Evolutionary conservation across 2,329 filamentous ascomycete genomes (phyloP).

Genomic region (Grosmannia penicillata): DNA sequence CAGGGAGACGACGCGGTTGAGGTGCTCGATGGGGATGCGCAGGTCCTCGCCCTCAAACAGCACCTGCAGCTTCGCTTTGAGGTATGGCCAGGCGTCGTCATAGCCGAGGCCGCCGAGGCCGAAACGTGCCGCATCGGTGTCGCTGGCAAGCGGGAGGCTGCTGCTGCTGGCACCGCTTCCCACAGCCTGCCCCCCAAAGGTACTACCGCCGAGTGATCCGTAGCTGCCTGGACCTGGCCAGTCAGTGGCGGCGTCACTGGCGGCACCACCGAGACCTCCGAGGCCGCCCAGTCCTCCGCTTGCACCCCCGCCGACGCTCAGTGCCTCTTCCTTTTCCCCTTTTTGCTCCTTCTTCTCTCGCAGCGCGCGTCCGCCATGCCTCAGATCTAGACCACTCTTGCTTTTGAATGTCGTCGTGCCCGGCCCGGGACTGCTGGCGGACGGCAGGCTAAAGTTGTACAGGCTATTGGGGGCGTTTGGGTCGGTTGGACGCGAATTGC

Average conservation of each 20-base stretch:
- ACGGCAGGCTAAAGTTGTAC: conserved; percentile 66
- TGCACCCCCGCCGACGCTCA: conserved; percentile 21
- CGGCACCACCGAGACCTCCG: conserved; percentile 1
- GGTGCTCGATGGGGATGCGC: conserved; percentile 66
- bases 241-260: conserved; percentile 19
- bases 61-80: conserved; percentile 61
- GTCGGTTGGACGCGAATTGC: conserved; percentile 63
- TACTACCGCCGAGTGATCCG: conserved; percentile 25
- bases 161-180: too few species aligned
- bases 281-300: not conserved
- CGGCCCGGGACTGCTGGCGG: conserved; percentile 57
- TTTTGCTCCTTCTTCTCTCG: conserved; percentile 73
- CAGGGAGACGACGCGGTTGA: conserved; percentile 65
- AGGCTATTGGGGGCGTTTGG: conserved; percentile 60
- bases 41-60: conserved; percentile 74
- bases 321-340: conserved; percentile 29
- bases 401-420: conserved; percentile 60
- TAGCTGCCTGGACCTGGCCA: conserved; percentile 39
- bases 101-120: conserved; percentile 55
- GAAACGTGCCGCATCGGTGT: conserved; percentile 42
- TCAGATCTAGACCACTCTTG: conserved; percentile 64
- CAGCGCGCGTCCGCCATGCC: conserved; percentile 61
- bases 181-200: too few species aligned
- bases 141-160: conserved; percentile 24
- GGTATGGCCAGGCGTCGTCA: conserved; percentile 71